Conservation (phyloP, 2,329 filamentous ascomycete species). For the Nemania bipapillata region DNA sequence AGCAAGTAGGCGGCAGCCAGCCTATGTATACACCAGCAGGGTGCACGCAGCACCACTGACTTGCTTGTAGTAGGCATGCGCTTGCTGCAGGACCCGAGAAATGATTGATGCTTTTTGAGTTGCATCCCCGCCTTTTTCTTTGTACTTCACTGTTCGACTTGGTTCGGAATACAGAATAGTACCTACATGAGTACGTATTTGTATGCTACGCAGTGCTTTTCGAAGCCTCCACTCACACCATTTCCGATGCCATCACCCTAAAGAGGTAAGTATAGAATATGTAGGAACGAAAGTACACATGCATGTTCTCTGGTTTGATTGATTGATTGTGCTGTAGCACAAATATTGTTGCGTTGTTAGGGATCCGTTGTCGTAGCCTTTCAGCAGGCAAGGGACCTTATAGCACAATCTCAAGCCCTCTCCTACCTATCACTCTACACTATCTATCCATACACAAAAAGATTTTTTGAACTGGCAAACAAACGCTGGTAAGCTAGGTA, state of each 20-base stretch:
- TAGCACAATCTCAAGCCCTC: too few species aligned
- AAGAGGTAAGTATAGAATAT: not conserved
- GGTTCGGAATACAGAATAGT: slow-evolving; percentile 14
- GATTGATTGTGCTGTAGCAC: not conserved
- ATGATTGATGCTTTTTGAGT: slow-evolving; percentile 24
- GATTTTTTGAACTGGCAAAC: not conserved
- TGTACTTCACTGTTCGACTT: slow-evolving; percentile 22
- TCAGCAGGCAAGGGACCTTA: slow-evolving; percentile 10
- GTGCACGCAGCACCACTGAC: too few species aligned
- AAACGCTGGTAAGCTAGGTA: too few species aligned
- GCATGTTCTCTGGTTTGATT: not conserved
- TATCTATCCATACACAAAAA: not conserved
- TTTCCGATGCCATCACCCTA: not conserved
- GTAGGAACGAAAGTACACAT: too few species aligned
- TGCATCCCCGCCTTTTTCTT: slow-evolving; percentile 25
- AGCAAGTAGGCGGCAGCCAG: not conserved
- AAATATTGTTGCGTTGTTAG: too few species aligned
- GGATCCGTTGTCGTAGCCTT: not conserved
- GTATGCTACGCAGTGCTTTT: not conserved
- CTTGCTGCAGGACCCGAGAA: slow-evolving; percentile 31
- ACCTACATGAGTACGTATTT: not conserved
- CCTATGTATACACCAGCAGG: slow-evolving; percentile 10
- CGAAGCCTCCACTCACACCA: slow-evolving; percentile 30
- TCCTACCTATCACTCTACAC: not conserved
- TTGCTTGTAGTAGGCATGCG: too few species aligned